A percentile compares a stretch with the other conserved stretches of the same genome.
Conservation (phyloP, 148 eudicot species). For the Cornus kousa region DNA sequence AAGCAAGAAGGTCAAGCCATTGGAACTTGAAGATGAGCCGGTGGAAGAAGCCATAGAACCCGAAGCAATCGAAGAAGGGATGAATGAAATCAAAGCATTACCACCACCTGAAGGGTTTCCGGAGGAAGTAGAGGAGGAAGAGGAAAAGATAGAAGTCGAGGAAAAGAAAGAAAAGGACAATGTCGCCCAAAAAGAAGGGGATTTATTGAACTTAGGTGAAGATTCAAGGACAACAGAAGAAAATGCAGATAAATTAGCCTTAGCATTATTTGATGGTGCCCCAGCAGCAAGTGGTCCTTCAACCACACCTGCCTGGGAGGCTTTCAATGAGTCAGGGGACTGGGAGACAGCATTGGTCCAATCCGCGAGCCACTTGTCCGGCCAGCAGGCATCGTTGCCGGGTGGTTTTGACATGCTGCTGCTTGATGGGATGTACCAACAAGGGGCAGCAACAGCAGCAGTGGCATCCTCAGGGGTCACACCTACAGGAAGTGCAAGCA, state of each 20-base stretch:
- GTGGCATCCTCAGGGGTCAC: constrained; percentile 28
- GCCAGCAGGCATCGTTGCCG: constrained; percentile 54
- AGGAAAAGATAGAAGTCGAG: constrained; percentile 18
- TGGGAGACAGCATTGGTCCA: constrained; percentile 84
- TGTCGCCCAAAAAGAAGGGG: constrained; percentile 35
- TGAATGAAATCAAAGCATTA: constrained; percentile 66
- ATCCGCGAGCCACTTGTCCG: constrained; percentile 63
- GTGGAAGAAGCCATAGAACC: constrained; percentile 23
- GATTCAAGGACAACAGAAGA: constrained; percentile 46
- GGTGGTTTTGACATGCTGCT: constrained; percentile 69
- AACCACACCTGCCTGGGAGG: constrained; percentile 57
- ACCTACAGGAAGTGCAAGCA: constrained; percentile 81
- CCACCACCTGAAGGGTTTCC: constrained; percentile 54
- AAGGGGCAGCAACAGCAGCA: constrained; percentile 42
- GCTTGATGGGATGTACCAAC: constrained; percentile 80
- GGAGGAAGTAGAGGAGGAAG: constrained; percentile 25
- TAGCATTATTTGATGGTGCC: constrained; percentile 62
- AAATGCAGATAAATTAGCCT: constrained; percentile 53
- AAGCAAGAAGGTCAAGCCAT: not conserved
- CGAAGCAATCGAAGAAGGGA: constrained; percentile 37
- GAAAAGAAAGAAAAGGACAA: constrained; percentile 13
- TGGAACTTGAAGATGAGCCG: constrained; percentile 24
- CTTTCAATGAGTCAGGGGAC: constrained; percentile 46
- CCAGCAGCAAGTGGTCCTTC: constrained; percentile 10
- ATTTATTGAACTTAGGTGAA: constrained; percentile 55